Percentiles rank a stretch among this genome's conserved stretches.
Conservation (phyloP, 139 green algal species). For the Chlamydomonas asymmetrica region DNA sequence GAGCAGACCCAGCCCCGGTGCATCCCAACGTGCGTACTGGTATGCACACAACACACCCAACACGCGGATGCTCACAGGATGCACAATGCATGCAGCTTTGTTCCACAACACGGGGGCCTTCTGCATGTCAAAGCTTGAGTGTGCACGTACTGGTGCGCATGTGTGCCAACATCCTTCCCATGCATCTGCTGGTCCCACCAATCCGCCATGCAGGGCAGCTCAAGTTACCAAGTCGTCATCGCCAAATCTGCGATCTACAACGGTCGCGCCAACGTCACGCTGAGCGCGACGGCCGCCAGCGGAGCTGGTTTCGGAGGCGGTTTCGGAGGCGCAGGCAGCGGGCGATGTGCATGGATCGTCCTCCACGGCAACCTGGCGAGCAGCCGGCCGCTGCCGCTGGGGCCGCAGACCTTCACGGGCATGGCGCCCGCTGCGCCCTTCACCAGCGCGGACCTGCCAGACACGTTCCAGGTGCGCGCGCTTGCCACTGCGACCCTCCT, state of each 20-base stretch:
- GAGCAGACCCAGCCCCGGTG: background rate
- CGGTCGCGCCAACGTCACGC: background rate
- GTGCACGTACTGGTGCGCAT: too few relatives aligned
- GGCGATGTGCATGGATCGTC: too few relatives aligned
- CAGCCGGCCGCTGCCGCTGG: slow-evolving; percentile 5
- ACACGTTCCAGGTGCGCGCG: slow-evolving; percentile 13
- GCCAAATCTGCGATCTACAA: background rate
- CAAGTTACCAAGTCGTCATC: slow-evolving; percentile 9
- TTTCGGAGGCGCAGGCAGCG: too few relatives aligned
- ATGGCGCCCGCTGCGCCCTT: background rate
- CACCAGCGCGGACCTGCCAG: background rate
- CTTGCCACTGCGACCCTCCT: background rate
- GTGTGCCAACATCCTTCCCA: too few relatives aligned
- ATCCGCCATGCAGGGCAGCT: background rate
- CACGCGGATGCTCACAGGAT: background rate
- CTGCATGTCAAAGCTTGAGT: background rate
- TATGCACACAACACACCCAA: background rate
- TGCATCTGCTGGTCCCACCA: background rate
- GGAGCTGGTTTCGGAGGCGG: too few relatives aligned
- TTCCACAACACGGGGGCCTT: background rate
- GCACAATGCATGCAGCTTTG: background rate
- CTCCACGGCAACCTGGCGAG: slow-evolving; percentile 5
- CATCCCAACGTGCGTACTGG: background rate
- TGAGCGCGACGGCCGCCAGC: background rate
- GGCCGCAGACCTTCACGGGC: background rate